A percentile compares a stretch with the other conserved stretches of the same genome.
phyloP scores from a whole-genome alignment of 306 rosid genomes.

The Hippophae tibetana region DNA sequence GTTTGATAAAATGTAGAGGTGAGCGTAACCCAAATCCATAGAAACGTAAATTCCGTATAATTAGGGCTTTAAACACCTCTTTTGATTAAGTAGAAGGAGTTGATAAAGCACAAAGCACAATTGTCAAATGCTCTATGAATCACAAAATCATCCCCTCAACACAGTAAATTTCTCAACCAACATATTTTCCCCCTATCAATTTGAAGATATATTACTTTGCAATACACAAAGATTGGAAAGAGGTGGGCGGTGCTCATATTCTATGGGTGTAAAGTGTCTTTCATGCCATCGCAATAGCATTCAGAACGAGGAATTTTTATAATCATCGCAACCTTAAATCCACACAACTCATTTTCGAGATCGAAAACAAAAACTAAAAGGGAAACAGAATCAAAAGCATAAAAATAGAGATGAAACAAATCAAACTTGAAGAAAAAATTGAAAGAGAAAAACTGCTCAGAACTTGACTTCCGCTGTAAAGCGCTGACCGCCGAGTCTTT shows the following conservation, averaged over 20 bases:
- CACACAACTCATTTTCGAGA: not conserved
- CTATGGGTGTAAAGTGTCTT: constrained; percentile 99
- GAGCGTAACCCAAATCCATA: constrained; percentile 60
- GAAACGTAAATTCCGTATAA: constrained; percentile 5
- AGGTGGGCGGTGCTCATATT: constrained; percentile 64
- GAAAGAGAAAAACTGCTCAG: too few relatives aligned
- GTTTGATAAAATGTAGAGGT: constrained; percentile 28
- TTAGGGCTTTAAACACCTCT: constrained; percentile 70
- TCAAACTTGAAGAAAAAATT: too few relatives aligned
- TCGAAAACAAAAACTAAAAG: too few relatives aligned
- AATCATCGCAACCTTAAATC: constrained; percentile 62
- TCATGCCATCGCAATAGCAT: constrained; percentile 83
- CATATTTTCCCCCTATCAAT: too few relatives aligned
- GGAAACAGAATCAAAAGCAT: too few relatives aligned
- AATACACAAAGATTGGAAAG: not conserved
- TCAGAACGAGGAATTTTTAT: constrained; percentile 99
- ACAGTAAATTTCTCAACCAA: not conserved
- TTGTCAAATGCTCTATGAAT: constrained; percentile 20
- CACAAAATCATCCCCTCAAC: constrained; percentile 24
- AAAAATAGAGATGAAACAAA: too few relatives aligned
- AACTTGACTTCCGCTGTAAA: too few relatives aligned
- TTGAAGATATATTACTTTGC: not conserved
- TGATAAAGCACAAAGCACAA: constrained; percentile 23
- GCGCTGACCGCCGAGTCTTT: too few relatives aligned
- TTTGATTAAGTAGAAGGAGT: constrained; percentile 33